Conservation (phyloP, 2,329 filamentous ascomycete species). For the Sporothrix variecibatus region DNA sequence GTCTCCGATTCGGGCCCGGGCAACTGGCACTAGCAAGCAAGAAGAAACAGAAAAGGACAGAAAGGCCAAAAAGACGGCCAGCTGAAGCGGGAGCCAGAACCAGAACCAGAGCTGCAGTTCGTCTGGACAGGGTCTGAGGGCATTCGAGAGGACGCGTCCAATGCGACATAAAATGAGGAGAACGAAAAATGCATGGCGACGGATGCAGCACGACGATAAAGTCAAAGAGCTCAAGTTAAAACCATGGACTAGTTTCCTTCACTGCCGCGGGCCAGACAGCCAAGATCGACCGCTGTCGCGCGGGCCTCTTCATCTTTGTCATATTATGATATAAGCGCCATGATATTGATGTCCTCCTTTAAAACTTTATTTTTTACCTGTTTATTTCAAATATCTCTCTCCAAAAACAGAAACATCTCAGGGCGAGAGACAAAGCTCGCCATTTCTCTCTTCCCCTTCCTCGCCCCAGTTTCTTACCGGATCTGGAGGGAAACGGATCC, state of each 20-base stretch:
- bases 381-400: neutral
- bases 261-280: neutral
- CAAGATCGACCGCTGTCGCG: neutral
- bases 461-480: neutral
- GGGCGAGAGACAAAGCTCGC: neutral
- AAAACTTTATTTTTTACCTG: neutral
- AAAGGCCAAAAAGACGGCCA: neutral
- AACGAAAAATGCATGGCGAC: neutral
- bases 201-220: neutral
- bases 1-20: constrained; percentile 5
- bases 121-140: constrained; percentile 14
- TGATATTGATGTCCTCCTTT: neutral
- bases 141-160: neutral
- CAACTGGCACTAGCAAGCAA: constrained; percentile 7
- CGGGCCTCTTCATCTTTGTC: constrained; percentile 10
- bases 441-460: neutral
- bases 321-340: neutral
- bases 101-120: constrained; percentile 17
- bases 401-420: neutral
- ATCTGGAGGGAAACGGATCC: neutral
- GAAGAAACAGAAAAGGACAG: neutral
- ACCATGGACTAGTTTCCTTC: neutral
- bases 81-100: neutral
- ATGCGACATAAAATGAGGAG: neutral
- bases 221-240: neutral